phyloP scores from a whole-genome alignment of 176 grass and related monocot genomes.

The Miscanthus lutarioriparius region DNA sequence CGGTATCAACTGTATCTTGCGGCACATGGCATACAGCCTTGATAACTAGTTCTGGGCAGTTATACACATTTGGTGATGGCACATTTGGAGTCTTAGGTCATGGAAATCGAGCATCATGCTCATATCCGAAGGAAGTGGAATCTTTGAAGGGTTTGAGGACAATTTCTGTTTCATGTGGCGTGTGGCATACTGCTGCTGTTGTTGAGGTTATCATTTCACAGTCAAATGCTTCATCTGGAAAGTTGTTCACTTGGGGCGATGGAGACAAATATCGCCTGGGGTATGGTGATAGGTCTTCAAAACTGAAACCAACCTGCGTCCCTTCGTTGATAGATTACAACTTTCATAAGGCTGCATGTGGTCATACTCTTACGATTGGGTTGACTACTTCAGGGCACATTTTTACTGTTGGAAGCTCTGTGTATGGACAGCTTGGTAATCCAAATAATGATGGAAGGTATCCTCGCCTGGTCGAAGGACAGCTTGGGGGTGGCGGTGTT shows the following conservation, averaged over 20 bases:
- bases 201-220: conserved; percentile 89
- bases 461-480: conserved; percentile 79
- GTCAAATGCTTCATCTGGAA: conserved; percentile 89
- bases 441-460: conserved; percentile 82
- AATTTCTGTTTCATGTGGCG: conserved; percentile 92
- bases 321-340: conserved; percentile 94
- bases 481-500: conserved; percentile 67
- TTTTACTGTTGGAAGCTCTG: conserved; percentile 84
- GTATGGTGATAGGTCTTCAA: conserved; percentile 74
- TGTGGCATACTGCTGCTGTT: conserved; percentile 95
- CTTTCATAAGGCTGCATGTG: conserved; percentile 86
- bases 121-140: conserved; percentile 83
- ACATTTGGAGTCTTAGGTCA: conserved; percentile 95
- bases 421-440: conserved; percentile 95
- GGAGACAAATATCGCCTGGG: conserved; percentile 96
- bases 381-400: conserved; percentile 92
- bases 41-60: conserved; percentile 67
- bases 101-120: conserved; percentile 71
- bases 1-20: conserved; percentile 81
- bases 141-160: conserved; percentile 83
- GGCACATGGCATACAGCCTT: conserved; percentile 96
- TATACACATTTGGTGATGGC: conserved; percentile 96
- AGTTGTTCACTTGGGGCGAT: conserved; percentile 98
- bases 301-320: conserved; percentile 90
- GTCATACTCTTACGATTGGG: conserved; percentile 91